phyloP scores from a whole-genome alignment of 345 rosid genomes.

The Bruguiera sexangula region DNA sequence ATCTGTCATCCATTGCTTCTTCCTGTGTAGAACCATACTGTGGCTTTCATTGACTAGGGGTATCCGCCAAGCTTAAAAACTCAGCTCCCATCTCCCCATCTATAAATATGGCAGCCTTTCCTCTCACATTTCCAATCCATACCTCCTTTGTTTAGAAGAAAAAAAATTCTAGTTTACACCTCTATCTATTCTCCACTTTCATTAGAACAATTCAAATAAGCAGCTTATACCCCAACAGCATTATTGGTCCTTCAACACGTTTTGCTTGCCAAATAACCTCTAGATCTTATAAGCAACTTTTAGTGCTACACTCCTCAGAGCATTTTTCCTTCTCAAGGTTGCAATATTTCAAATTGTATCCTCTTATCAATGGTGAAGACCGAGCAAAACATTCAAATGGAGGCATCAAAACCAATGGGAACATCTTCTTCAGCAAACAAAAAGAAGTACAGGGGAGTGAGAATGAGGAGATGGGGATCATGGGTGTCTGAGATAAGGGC shows the following conservation, averaged over 20 bases:
- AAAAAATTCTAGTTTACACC: too few relatives aligned
- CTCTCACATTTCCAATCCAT: not conserved
- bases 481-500: constrained; percentile 98
- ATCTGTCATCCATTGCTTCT: constrained; percentile 43
- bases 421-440: constrained; percentile 31
- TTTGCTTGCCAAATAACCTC: too few relatives aligned
- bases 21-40: not conserved
- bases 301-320: not conserved
- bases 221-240: too few relatives aligned
- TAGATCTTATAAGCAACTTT: not conserved
- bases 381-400: constrained; percentile 41
- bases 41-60: not conserved
- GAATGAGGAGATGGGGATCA: constrained; percentile 99
- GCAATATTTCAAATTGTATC: too few relatives aligned
- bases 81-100: not conserved
- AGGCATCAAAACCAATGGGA: constrained; percentile 28
- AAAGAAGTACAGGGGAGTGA: constrained; percentile 85
- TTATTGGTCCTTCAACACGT: too few relatives aligned
- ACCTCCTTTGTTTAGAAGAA: not conserved
- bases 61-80: not conserved
- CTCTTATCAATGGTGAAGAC: constrained; percentile 54
- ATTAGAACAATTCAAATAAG: too few relatives aligned
- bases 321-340: too few relatives aligned
- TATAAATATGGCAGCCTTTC: not conserved
- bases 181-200: too few relatives aligned